Conservation (phyloP, 345 rosid genomes). For the Acer saccharum region DNA sequence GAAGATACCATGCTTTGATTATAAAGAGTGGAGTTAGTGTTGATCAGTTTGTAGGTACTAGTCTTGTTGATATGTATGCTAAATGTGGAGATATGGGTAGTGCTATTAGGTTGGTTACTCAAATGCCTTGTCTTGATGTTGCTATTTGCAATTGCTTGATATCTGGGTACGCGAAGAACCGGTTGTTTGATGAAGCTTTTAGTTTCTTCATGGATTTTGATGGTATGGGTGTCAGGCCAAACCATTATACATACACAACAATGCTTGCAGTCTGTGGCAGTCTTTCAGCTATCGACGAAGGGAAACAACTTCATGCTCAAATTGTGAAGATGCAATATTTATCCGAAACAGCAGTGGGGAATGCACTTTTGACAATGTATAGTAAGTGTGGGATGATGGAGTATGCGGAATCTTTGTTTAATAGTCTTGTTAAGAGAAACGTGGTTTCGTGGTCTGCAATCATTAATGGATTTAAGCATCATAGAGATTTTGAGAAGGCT, state of each 20-base stretch:
- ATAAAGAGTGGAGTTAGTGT: slow-evolving; percentile 20
- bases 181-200: slow-evolving; percentile 30
- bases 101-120: slow-evolving; percentile 18
- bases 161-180: slow-evolving; percentile 21
- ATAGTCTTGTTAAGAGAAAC: slow-evolving; percentile 21
- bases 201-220: slow-evolving; percentile 26
- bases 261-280: slow-evolving; percentile 25
- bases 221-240: slow-evolving; percentile 18
- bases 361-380: slow-evolving; percentile 37
- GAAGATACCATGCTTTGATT: slow-evolving; percentile 22
- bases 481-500: slow-evolving; percentile 27
- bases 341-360: slow-evolving; percentile 25
- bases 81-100: slow-evolving; percentile 31
- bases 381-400: slow-evolving; percentile 23
- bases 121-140: slow-evolving; percentile 16
- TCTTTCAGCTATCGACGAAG: slow-evolving; percentile 20
- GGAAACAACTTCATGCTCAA: slow-evolving; percentile 33
- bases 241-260: slow-evolving; percentile 22
- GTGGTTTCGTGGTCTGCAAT: slow-evolving; percentile 31
- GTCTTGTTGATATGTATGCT: slow-evolving; percentile 36
- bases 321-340: slow-evolving; percentile 28
- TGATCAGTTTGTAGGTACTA: slow-evolving; percentile 29
- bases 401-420: slow-evolving; percentile 30
- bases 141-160: slow-evolving; percentile 27
- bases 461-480: slow-evolving; percentile 25